Evolutionary conservation across 371 early-diverging fungal species (phyloP).

Genomic region (Circinella minor): DNA sequence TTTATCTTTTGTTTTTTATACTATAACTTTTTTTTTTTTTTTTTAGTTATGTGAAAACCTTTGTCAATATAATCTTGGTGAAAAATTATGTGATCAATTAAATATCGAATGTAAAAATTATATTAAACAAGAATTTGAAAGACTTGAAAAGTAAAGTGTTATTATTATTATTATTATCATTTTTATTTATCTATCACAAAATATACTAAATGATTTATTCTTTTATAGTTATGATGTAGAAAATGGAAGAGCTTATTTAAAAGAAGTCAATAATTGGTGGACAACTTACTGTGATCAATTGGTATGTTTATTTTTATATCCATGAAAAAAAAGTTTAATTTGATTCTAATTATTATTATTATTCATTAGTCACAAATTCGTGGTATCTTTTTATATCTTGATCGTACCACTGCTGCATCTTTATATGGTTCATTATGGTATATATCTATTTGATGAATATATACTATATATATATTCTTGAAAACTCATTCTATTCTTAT

Average conservation of each 20-base stretch:
- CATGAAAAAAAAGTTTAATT: no score
- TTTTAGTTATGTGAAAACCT: conserved; percentile 80
- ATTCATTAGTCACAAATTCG: conserved; percentile 71
- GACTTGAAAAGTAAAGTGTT: conserved; percentile 33
- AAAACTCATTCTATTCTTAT: background rate
- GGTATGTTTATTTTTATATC: conserved; percentile 47
- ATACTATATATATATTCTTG: no score
- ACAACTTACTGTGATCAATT: conserved; percentile 71
- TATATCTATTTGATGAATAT: no score
- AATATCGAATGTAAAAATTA: conserved; percentile 60
- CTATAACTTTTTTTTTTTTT: conserved; percentile 1
- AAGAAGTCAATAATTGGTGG: conserved; percentile 65
- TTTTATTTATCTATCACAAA: background rate
- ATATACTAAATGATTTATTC: background rate
- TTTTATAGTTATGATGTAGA: background rate
- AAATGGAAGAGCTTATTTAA: conserved; percentile 47
- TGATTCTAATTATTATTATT: background rate
- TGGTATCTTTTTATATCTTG: conserved; percentile 88
- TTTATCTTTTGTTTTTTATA: background rate
- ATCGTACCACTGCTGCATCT: conserved; percentile 85
- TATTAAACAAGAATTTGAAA: conserved; percentile 35
- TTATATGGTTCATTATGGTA: conserved; percentile 77
- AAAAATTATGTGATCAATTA: conserved; percentile 66
- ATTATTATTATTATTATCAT: background rate
- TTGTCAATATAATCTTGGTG: conserved; percentile 80